Percentiles rank a stretch among this genome's conserved stretches.
phyloP scores from a whole-genome alignment of 208 protist genomes.

The Novymonas esmeraldas region DNA sequence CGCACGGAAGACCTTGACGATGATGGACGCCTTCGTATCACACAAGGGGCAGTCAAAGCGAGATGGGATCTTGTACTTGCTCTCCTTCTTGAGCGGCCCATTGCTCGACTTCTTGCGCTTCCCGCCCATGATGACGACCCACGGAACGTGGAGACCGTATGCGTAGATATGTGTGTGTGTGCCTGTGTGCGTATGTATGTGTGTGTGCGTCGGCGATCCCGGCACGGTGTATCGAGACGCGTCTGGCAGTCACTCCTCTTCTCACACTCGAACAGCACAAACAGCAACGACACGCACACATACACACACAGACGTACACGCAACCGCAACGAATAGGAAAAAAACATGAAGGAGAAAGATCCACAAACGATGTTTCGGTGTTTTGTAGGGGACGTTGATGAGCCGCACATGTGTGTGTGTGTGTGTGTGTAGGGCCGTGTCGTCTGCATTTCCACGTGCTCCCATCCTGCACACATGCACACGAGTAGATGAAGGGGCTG shows the following conservation, averaged over 20 bases:
- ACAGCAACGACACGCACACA: background rate
- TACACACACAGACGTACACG: background rate
- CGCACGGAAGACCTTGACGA: slow-evolving; percentile 63
- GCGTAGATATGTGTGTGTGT: background rate
- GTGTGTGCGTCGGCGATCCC: background rate
- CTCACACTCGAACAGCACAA: no score
- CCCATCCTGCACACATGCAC: no score
- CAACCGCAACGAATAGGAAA: background rate
- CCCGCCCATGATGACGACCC: slow-evolving; percentile 92
- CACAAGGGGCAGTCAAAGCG: slow-evolving; percentile 91
- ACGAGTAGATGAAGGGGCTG: no score
- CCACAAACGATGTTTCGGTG: no score
- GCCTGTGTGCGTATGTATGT: background rate
- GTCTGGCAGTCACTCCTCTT: no score
- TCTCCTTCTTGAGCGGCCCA: slow-evolving; percentile 89
- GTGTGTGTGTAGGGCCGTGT: background rate
- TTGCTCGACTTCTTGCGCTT: slow-evolving; percentile 78
- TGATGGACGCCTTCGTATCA: slow-evolving; percentile 82
- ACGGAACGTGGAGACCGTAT: background rate
- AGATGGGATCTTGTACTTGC: slow-evolving; percentile 91
- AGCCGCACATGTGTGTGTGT: background rate
- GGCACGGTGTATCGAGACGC: no score
- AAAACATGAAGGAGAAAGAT: background rate
- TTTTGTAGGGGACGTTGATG: background rate
- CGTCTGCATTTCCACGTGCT: no score